Conservation (phyloP, 805 yeast species). For the Candida vaughaniae region DNA sequence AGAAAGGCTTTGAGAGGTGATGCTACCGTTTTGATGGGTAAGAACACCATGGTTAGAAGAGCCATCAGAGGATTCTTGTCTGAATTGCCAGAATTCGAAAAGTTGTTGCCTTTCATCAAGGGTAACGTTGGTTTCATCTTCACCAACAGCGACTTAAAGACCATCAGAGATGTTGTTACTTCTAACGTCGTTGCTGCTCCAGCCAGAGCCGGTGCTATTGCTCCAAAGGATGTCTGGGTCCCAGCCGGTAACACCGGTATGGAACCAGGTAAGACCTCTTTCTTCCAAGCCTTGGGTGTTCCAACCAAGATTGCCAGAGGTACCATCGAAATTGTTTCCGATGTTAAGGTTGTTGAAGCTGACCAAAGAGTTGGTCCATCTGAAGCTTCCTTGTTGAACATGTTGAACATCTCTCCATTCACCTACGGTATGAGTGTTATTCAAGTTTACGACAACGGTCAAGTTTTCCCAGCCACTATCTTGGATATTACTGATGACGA, state of each 20-base stretch:
- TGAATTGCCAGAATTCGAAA: constrained; percentile 96
- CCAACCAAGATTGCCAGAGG: constrained; percentile 99
- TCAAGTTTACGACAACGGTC: constrained; percentile 98
- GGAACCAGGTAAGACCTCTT: constrained; percentile 99
- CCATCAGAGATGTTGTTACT: constrained; percentile 82
- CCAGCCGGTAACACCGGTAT: constrained; percentile 99
- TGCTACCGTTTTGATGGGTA: constrained; percentile 98
- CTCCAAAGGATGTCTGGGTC: constrained; percentile 96
- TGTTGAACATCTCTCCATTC: constrained; percentile 99
- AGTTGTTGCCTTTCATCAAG: constrained; percentile 87
- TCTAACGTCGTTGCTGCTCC: constrained; percentile 99
- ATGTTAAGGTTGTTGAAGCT: constrained; percentile 90
- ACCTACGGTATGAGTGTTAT: constrained; percentile 96
- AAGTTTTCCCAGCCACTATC: constrained; percentile 94
- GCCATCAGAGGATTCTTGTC: constrained; percentile 94
- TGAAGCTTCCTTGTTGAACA: constrained; percentile 97
- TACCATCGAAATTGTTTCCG: constrained; percentile 98
- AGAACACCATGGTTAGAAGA: constrained; percentile 99
- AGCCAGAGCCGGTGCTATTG: constrained; percentile 99
- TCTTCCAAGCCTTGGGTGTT: constrained; percentile 99
- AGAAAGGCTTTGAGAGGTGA: constrained; percentile 95
- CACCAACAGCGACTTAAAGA: constrained; percentile 94
- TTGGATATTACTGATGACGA: constrained; percentile 98
- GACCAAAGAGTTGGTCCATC: constrained; percentile 95
- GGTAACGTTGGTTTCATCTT: constrained; percentile 99